Evolutionary conservation across 2,329 filamentous ascomycete species (phyloP), one percentile per base, ranked within the genome.

Genomic region (Myriosclerotinia duriaeana): DNA sequence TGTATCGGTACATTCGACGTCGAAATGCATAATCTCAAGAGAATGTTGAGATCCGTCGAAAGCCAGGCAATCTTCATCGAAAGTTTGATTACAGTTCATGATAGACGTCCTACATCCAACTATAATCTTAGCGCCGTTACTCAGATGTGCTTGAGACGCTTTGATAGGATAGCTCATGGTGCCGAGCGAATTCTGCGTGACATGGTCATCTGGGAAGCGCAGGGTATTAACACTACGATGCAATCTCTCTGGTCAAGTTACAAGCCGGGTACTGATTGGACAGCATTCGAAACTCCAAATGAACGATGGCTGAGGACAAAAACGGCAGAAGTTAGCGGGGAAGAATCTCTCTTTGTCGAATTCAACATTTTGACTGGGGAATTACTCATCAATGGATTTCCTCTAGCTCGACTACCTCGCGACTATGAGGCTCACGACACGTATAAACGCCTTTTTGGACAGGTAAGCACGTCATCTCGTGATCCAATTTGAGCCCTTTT

Each of bases 291-390:
- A 30, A 44, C 20, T 3, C 72, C 74, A 22, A 72, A 72, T 40
- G 65, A 77, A n/a, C 71, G 77, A 46, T 81, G 79, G 79, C 36
- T 78, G 1, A 63, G 68, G 11, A 76, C 70, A 0, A 67, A 52
- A 7, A 76, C 74, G 5, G 63, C 36, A 42, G 36, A 34, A 12
- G 11, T 66, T 20, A 22, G 17, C n/a, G 60, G 59, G 20, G 44
- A 52, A 36, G 46, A 36, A 3, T 40, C 68, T 5, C 69, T 77
- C 30, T 7, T 40, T 3, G 77, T 84, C 4, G 79, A 82, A 36
- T 82, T 81, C 69, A 84, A 85, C 68, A 59, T 85, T 0, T 69
- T 88, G 2, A 82, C 78, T 0, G 84, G 81, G 0, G 77, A 81
- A 34, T 74, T 89, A 0, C 77, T 86, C 0, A 79, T 87, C 0